Percentiles rank a stretch among this genome's conserved stretches.
Conservation (phyloP, 768 basidiomycete species). For the Suillus subluteus region DNA sequence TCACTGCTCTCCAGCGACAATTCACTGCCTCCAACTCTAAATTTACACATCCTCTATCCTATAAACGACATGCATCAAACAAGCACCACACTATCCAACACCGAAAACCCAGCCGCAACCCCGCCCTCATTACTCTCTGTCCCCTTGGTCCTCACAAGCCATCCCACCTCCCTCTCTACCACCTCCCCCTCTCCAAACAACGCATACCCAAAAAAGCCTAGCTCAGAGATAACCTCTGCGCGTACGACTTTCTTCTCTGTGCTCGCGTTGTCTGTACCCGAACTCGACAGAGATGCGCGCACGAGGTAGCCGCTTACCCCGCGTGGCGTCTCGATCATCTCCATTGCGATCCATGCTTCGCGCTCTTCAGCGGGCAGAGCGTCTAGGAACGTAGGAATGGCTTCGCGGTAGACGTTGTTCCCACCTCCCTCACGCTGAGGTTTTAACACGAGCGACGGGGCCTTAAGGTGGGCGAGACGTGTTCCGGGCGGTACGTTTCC, state of each 20-base stretch:
- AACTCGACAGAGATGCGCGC: constrained; percentile 53
- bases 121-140: constrained; percentile 93
- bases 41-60: not conserved
- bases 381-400: constrained; percentile 79
- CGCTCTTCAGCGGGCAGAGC: constrained; percentile 60
- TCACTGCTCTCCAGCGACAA: too few species aligned
- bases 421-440: constrained; percentile 99
- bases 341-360: constrained; percentile 95
- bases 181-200: constrained; percentile 62
- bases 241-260: constrained; percentile 42
- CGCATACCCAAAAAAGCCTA: constrained; percentile 91
- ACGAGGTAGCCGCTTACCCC: constrained; percentile 75
- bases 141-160: constrained; percentile 88
- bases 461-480: constrained; percentile 29
- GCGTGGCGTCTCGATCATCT: constrained; percentile 80
- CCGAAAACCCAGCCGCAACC: constrained; percentile 81
- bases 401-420: constrained; percentile 89
- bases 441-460: constrained; percentile 79
- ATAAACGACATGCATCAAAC: constrained; percentile 29
- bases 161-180: constrained; percentile 72
- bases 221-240: constrained; percentile 80
- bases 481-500: constrained; percentile 25
- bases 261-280: not conserved
- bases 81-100: constrained; percentile 70
- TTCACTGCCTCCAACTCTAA: too few species aligned